phyloP scores from a whole-genome alignment of 768 basidiomycete genomes.

The Tulasnella sp. region DNA sequence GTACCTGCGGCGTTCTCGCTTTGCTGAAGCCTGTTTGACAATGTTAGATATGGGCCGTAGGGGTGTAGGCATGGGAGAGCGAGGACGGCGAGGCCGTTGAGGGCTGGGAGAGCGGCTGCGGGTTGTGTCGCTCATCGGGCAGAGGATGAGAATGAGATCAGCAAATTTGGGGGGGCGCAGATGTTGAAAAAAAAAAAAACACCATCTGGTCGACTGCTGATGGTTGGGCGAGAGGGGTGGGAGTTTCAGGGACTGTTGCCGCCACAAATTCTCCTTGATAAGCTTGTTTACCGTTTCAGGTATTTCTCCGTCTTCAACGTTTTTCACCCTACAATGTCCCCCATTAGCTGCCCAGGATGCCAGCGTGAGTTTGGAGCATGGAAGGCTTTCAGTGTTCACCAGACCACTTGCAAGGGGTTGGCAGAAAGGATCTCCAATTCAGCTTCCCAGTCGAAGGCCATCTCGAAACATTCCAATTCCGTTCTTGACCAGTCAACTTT shows the following conservation, averaged over 20 bases:
- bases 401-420: neutral
- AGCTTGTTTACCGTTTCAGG: neutral
- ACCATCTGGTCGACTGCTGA: neutral
- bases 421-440: neutral
- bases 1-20: neutral
- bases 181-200: neutral
- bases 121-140: too few relatives aligned
- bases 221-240: neutral
- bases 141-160: neutral
- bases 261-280: constrained; percentile 9
- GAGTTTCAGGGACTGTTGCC: neutral
- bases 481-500: neutral
- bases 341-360: neutral
- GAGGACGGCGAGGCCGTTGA: neutral
- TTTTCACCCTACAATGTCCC: neutral
- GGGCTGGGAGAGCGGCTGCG: too few relatives aligned
- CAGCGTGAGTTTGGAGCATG: neutral
- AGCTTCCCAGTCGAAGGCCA: neutral
- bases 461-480: neutral
- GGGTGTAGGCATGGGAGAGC: neutral
- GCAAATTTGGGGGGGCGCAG: neutral
- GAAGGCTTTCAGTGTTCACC: neutral
- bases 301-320: neutral
- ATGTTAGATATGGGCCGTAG: neutral
- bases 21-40: neutral